Percentiles rank a stretch among this genome's conserved stretches.
Conservation (phyloP, 768 basidiomycete species). For the Naematelia aurantialba region DNA sequence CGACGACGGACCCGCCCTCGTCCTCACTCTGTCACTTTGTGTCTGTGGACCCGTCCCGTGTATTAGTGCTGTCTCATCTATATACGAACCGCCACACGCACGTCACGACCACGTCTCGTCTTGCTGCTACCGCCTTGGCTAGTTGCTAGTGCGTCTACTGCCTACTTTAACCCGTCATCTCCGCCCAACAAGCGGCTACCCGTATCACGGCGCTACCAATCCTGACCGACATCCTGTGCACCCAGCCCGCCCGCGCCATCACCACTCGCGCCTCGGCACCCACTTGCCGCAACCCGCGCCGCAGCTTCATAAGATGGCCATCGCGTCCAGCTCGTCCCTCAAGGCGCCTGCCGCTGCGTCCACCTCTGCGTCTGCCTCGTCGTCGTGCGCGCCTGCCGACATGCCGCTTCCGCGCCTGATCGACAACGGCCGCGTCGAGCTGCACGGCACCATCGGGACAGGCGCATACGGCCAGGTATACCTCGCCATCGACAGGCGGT, state of each 20-base stretch:
- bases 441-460: constrained; percentile 80
- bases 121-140: no score
- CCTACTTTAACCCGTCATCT: not conserved
- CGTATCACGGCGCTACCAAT: not conserved
- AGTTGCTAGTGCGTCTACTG: no score
- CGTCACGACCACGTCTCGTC: not conserved
- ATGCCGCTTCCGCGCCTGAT: constrained; percentile 54
- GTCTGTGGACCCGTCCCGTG: not conserved
- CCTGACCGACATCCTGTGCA: not conserved
- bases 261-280: no score
- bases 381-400: not conserved
- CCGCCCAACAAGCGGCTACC: no score
- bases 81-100: not conserved
- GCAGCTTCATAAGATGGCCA: not conserved
- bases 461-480: constrained; percentile 97
- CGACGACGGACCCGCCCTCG: not conserved
- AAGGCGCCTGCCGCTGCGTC: not conserved
- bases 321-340: not conserved
- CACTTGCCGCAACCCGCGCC: no score
- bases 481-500: constrained; percentile 63
- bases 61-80: not conserved
- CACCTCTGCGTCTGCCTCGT: no score
- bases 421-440: constrained; percentile 73
- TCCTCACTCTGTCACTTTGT: not conserved
- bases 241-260: no score